These are phyloP conservation scores for Dactylellina sp. DNA, from an alignment of 2,329 filamentous ascomycete species.

Conservation along the genomic window DNA sequence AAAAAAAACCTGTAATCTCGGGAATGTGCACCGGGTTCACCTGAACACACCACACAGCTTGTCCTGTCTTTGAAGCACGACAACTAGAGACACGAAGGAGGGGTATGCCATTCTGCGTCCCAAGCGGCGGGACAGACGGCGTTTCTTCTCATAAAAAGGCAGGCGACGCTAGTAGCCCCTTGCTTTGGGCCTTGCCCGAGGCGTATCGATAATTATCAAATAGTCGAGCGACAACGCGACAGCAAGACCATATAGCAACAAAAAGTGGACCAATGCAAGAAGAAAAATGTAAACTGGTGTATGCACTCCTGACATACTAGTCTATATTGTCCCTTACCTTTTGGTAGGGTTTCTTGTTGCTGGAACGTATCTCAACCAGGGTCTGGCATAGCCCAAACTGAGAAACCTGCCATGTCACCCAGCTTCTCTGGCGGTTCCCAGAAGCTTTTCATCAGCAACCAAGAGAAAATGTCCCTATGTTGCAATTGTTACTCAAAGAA, in stretches of 20 bases:
- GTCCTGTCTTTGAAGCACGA: constrained; percentile 3
- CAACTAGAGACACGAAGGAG: constrained; percentile 2
- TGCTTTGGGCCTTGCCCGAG: constrained; percentile 41
- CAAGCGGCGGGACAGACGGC: constrained; percentile 29
- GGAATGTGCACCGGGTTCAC: constrained; percentile 22
- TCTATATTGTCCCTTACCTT: constrained; percentile 24
- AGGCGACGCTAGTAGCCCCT: constrained; percentile 40
- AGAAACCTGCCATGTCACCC: constrained; percentile 20
- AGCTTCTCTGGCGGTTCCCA: constrained; percentile 20
- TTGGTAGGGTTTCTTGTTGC: constrained; percentile 1
- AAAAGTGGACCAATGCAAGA: constrained; percentile 15
- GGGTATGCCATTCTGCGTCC: constrained; percentile 24
- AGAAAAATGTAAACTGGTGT: constrained; percentile 11
- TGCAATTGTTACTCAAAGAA: constrained; percentile 55
- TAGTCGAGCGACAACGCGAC: constrained; percentile 9
- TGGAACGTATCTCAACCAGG: neutral
- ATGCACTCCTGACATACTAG: constrained; percentile 3
- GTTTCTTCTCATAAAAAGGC: constrained; percentile 26
- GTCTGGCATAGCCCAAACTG: neutral
- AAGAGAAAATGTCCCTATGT: constrained; percentile 33
- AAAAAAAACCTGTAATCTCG: constrained; percentile 23
- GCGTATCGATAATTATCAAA: constrained; percentile 10
- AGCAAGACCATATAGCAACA: constrained; percentile 1
- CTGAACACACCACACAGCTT: constrained; percentile 24
- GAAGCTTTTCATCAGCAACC: constrained; percentile 10